phyloP scores from a whole-genome alignment of 306 rosid genomes.

The Vicia villosa region DNA sequence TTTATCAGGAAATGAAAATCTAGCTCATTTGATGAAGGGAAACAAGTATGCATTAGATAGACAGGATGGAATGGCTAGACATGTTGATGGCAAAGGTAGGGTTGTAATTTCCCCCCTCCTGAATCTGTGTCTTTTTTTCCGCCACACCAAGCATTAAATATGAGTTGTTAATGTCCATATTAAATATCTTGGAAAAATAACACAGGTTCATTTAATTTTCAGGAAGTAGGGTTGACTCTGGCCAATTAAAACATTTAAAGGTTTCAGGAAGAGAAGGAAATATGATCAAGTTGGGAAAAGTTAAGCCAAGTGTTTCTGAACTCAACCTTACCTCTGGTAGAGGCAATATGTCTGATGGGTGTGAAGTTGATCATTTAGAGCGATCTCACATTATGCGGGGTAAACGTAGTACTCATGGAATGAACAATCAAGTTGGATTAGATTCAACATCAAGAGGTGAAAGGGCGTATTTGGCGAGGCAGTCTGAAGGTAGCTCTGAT shows the following conservation, averaged over 20 bases:
- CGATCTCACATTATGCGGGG: slow-evolving; percentile 41
- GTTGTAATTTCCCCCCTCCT: background rate
- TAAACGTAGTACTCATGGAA: slow-evolving; percentile 52
- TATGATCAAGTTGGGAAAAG: slow-evolving; percentile 72
- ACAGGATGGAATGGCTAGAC: slow-evolving; percentile 47
- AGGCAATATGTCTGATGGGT: slow-evolving; percentile 55
- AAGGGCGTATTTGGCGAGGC: slow-evolving; percentile 53
- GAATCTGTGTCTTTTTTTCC: slow-evolving; percentile 19
- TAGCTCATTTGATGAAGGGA: slow-evolving; percentile 46
- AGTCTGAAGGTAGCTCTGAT: slow-evolving; percentile 60
- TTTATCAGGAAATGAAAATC: slow-evolving; percentile 56
- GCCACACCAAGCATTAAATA: background rate
- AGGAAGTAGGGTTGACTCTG: slow-evolving; percentile 57
- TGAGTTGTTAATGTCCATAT: slow-evolving; percentile 10
- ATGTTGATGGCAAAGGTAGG: slow-evolving; percentile 54
- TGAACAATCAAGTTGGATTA: slow-evolving; percentile 38
- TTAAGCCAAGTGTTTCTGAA: slow-evolving; percentile 60
- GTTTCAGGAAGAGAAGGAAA: slow-evolving; percentile 70
- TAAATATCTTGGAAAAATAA: slow-evolving; percentile 18
- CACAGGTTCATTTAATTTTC: slow-evolving; percentile 37
- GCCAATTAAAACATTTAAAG: slow-evolving; percentile 60
- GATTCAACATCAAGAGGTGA: slow-evolving; percentile 51
- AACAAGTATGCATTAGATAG: slow-evolving; percentile 50
- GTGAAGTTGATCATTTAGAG: slow-evolving; percentile 46
- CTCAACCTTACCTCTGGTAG: slow-evolving; percentile 44